A percentile compares a stretch with the other conserved stretches of the same genome.
phyloP scores from a whole-genome alignment of 345 rosid species.

The Draba incana region DNA sequence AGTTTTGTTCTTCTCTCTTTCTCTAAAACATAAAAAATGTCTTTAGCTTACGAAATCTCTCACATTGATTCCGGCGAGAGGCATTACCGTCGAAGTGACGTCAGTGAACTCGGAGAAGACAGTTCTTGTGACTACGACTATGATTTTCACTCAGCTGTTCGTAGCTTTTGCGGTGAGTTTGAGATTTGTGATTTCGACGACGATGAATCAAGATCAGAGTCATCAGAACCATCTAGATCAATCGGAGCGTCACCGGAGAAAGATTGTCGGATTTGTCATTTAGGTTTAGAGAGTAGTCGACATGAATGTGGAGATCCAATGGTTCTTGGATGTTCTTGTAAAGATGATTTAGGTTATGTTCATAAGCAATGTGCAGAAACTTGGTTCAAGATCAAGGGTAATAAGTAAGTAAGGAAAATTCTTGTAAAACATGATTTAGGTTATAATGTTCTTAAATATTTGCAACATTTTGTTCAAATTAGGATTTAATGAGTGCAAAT shows the following conservation, averaged over 20 bases:
- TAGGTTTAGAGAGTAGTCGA: constrained; percentile 74
- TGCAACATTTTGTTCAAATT: no score
- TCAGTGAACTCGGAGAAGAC: constrained; percentile 38
- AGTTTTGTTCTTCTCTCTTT: constrained; percentile 23
- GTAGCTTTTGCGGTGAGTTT: constrained; percentile 45
- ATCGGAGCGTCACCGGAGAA: constrained; percentile 37
- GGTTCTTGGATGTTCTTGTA: constrained; percentile 93
- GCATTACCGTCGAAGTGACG: constrained; percentile 36
- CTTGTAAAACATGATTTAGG: no score
- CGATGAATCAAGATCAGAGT: not conserved
- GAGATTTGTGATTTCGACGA: constrained; percentile 31
- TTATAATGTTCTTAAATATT: no score
- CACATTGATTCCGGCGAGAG: constrained; percentile 25
- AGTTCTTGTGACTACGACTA: constrained; percentile 42
- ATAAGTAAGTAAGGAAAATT: constrained; percentile 52
- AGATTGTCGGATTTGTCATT: constrained; percentile 92
- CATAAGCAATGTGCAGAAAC: constrained; percentile 95
- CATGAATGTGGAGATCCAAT: constrained; percentile 64
- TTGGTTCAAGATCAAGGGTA: constrained; percentile 97
- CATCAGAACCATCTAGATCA: constrained; percentile 22
- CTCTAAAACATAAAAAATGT: constrained; percentile 27
- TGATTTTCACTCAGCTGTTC: constrained; percentile 46
- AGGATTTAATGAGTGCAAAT: not conserved
- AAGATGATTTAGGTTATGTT: constrained; percentile 91
- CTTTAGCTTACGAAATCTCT: constrained; percentile 33